These are phyloP conservation scores for Xanthoconium stramineum DNA, from an alignment of 768 basidiomycete genomes.

Conservation along the genomic window DNA sequence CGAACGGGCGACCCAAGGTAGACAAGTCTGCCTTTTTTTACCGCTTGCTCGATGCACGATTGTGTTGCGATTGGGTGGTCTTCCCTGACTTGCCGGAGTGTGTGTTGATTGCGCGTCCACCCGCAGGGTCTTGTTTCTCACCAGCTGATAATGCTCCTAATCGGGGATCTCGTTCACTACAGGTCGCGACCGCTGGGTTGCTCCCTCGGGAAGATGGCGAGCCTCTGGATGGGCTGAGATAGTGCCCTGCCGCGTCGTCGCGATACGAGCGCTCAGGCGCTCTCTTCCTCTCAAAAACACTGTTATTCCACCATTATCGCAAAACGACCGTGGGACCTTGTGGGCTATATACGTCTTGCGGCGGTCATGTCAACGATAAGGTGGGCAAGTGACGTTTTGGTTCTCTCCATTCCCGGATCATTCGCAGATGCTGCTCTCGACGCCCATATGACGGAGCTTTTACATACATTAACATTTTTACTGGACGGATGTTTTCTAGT, in stretches of 20 bases:
- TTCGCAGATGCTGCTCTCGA: background rate
- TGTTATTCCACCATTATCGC: too few species aligned
- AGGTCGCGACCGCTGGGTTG: background rate
- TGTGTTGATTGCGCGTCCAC: too few species aligned
- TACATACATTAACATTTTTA: background rate
- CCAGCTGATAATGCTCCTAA: background rate
- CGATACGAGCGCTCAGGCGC: too few species aligned
- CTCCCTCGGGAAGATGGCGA: background rate
- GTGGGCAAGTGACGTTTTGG: background rate
- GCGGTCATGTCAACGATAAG: background rate
- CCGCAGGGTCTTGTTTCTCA: background rate
- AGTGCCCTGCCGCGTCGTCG: background rate
- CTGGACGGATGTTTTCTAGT: background rate
- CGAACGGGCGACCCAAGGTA: background rate
- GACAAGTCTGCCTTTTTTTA: background rate
- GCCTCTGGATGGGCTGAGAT: background rate
- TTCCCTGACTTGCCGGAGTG: background rate
- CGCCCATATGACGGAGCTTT: background rate
- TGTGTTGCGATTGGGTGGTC: background rate
- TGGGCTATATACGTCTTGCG: too few species aligned
- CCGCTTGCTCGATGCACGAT: background rate
- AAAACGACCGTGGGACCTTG: too few species aligned
- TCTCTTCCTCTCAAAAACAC: too few species aligned
- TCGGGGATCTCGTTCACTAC: background rate
- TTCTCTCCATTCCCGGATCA: constrained; percentile 5